These are phyloP conservation scores for Theobroma grandiflorum DNA, from an alignment of 441 rosid species.

Conservation along the genomic window DNA sequence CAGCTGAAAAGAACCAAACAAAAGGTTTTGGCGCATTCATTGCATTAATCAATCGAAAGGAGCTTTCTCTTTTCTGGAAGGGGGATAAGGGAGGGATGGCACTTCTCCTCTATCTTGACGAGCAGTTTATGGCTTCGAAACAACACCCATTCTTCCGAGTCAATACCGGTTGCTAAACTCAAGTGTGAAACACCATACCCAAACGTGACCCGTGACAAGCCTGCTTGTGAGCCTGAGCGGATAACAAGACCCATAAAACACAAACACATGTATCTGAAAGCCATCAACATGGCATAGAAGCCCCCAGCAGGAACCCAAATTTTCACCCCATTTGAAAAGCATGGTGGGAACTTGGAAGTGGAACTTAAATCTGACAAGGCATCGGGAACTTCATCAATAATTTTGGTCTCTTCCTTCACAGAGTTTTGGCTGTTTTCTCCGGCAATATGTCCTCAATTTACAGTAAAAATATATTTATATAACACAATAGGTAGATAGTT, in stretches of 20 bases:
- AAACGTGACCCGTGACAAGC: no score
- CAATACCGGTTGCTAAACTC: no score
- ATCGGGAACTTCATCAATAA: not conserved
- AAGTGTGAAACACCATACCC: no score
- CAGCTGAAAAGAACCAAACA: not conserved
- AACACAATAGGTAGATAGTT: not conserved
- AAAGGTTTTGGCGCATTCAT: not conserved
- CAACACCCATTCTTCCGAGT: no score
- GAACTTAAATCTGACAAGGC: constrained; percentile 7
- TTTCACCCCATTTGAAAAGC: not conserved
- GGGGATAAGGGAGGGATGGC: not conserved
- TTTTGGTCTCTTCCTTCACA: not conserved
- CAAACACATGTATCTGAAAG: no score
- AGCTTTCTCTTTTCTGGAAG: not conserved
- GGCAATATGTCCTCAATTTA: not conserved
- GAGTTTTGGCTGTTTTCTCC: not conserved
- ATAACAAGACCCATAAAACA: no score
- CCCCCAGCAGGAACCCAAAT: not conserved
- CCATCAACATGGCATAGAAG: no score
- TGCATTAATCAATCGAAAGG: not conserved
- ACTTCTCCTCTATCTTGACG: no score
- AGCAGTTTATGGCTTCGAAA: no score
- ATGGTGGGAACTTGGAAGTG: not conserved
- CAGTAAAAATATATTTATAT: not conserved
- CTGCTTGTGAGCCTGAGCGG: no score